phyloP scores from a whole-genome alignment of 2,329 filamentous ascomycete genomes.

The Sclerotinia nivalis region DNA sequence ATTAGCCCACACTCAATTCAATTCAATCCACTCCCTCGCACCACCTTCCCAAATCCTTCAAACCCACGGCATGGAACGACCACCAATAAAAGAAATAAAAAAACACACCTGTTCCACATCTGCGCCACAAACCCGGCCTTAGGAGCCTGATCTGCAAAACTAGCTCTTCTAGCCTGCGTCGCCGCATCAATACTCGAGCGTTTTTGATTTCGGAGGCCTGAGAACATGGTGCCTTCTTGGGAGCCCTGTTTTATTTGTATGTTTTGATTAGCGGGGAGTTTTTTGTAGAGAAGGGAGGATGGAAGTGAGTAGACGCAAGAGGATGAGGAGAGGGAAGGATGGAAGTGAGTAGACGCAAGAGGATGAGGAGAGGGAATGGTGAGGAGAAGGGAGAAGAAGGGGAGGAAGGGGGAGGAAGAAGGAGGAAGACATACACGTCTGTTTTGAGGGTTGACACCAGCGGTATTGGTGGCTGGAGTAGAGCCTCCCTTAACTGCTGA shows the following conservation, averaged over 20 bases:
- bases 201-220: slow-evolving; percentile 48
- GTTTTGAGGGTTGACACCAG: slow-evolving; percentile 15
- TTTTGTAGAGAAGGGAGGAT: too few relatives aligned
- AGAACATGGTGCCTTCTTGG: slow-evolving; percentile 37
- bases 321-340: background rate
- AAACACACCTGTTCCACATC: slow-evolving; percentile 41
- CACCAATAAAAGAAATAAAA: background rate
- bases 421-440: slow-evolving; percentile 31
- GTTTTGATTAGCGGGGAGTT: background rate
- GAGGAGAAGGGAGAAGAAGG: background rate
- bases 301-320: too few relatives aligned
- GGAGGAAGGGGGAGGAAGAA: background rate
- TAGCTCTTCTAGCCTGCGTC: slow-evolving; percentile 43
- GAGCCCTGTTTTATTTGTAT: slow-evolving; percentile 22
- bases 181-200: slow-evolving; percentile 44
- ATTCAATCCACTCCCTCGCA: too few relatives aligned
- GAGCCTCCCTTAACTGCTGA: slow-evolving; percentile 32
- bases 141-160: slow-evolving; percentile 48
- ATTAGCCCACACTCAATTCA: too few relatives aligned
- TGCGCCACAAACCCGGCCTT: slow-evolving; percentile 42
- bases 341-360: background rate
- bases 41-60: too few relatives aligned
- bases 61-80: too few relatives aligned
- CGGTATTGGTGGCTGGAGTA: slow-evolving; percentile 36
- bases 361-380: background rate